Conservation (phyloP, 257 asterid species). For the Solanum raphanifolium region DNA sequence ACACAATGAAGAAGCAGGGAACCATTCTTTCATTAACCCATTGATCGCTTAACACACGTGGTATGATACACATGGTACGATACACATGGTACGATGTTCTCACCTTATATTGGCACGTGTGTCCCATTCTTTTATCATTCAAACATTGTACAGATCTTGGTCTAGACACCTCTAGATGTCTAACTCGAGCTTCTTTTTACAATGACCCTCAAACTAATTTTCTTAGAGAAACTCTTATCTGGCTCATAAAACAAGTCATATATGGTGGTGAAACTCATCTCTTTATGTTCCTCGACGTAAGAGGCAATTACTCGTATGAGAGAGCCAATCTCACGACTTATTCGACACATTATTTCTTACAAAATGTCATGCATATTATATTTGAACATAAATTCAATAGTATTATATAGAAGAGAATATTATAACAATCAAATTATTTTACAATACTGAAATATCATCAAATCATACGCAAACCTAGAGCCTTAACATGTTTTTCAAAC, state of each 20-base stretch:
- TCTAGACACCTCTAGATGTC: neutral
- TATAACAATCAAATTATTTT: too few species aligned
- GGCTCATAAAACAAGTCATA: neutral
- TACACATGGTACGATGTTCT: neutral
- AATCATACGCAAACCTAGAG: neutral
- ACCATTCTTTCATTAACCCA: neutral
- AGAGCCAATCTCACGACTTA: neutral
- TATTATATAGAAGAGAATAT: too few species aligned
- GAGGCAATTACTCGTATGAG: neutral
- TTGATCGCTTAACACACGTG: neutral
- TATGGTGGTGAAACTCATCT: neutral
- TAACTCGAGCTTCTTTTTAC: neutral
- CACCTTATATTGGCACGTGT: neutral
- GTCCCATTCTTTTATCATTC: neutral
- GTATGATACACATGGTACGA: neutral
- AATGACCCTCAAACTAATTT: neutral
- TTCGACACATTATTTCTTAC: neutral
- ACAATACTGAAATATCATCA: neutral
- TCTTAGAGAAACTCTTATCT: neutral
- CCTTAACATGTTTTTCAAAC: neutral
- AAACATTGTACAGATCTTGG: neutral
- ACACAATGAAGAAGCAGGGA: neutral
- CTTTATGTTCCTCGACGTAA: neutral
- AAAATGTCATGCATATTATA: neutral
- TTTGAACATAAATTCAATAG: neutral